Evolutionary conservation across 768 basidiomycete genomes (phyloP), one percentile per base, ranked within the genome.

Genomic region (Leccinum rimulosum): DNA sequence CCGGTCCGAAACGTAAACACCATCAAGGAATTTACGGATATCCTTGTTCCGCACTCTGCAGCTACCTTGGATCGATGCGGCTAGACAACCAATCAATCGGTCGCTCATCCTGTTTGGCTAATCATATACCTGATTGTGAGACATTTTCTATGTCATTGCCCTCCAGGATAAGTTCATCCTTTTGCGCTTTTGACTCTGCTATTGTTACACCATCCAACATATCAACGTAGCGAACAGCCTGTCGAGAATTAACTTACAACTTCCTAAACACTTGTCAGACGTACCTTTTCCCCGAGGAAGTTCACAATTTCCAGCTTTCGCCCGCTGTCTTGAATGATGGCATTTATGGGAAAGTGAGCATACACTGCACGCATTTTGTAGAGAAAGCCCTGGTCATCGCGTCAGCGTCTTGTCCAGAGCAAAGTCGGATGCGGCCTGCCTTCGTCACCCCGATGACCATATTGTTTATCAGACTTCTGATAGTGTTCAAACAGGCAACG

Each of bases 331-430:
- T 91, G 87, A 69, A 96, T 92, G 74, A 97, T 96, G 74, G 89
- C 89, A 82, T 99, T 99, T 84, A 99, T 97, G 61, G 97, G 97
- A 83, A 99, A 99, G 82, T 99, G 97, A 68, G 97, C 97, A 73
- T 98, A 99, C 54, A 99, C 97, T 28, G 94, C 84, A 68, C 95
- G 93, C 96, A 99, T 98, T 89, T 98, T 99, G 86, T 99, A 99
- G 68, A 87, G 86, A 87, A 98, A 99, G 62, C 97, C 97, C 95
- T 95, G 66, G 47, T 55, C 50, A 14, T 27, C 11, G 15, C 12
- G 35, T 67, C 36, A 65, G 25, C 11, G 6, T 50, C n/a, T 47
- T 54, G 49, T 58, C 50, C 58, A 40, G 49, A 14, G 15, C 11
- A 17, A 38, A 36, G 17, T 31, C 8, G 12, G 2, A 19, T 4